Conservation (phyloP, 2,329 filamentous ascomycete genomes). For the Fusarium sambucinum region DNA sequence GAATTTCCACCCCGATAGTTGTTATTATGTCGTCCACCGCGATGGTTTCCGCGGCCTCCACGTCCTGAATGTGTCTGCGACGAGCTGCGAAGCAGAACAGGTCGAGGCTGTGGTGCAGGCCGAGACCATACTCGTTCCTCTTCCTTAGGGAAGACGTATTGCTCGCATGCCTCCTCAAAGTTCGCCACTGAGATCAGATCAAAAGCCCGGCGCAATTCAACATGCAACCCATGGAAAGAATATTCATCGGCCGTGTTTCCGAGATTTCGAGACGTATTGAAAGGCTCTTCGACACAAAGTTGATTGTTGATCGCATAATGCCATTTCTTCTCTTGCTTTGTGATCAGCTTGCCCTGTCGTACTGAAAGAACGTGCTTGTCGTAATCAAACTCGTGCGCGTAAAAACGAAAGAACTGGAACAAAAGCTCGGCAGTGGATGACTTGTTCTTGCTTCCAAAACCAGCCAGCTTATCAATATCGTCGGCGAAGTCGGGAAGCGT, state of each 20-base stretch:
- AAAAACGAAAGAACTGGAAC: constrained; percentile 95
- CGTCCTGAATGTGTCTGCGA: constrained; percentile 68
- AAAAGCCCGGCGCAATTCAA: constrained; percentile 90
- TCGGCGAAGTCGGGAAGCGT: constrained; percentile 85
- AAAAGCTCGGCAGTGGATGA: constrained; percentile 87
- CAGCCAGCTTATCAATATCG: constrained; percentile 78
- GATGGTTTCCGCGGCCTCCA: constrained; percentile 62
- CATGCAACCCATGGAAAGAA: constrained; percentile 89
- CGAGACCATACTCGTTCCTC: constrained; percentile 74
- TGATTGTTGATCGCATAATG: constrained; percentile 82
- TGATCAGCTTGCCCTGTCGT: constrained; percentile 80
- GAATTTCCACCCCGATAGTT: constrained; percentile 60
- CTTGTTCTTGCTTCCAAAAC: constrained; percentile 82
- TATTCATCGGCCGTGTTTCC: constrained; percentile 97
- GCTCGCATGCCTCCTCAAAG: constrained; percentile 85
- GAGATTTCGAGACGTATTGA: constrained; percentile 88
- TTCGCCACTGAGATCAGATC: constrained; percentile 82
- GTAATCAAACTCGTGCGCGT: constrained; percentile 93
- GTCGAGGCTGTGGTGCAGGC: constrained; percentile 66
- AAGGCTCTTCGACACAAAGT: constrained; percentile 95
- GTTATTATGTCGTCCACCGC: constrained; percentile 62
- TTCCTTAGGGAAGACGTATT: constrained; percentile 88
- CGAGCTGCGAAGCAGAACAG: constrained; percentile 69
- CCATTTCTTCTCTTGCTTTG: constrained; percentile 91
- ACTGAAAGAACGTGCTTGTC: constrained; percentile 87